These are phyloP conservation scores for Ramichloridium luteum DNA, from an alignment of 2,329 filamentous ascomycete species.

Conservation along the genomic window DNA sequence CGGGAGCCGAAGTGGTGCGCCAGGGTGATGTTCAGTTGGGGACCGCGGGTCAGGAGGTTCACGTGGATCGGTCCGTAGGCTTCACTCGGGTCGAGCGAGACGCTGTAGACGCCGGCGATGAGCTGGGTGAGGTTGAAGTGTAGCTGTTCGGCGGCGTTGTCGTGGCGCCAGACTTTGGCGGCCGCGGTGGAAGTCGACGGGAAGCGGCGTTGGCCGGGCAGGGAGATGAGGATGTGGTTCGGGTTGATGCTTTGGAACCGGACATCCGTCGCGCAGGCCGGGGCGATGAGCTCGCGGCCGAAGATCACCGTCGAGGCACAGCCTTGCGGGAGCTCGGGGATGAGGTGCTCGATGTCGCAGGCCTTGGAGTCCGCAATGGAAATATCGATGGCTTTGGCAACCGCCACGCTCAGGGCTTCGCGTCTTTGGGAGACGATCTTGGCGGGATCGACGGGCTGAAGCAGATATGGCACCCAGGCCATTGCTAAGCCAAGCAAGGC, in stretches of 20 bases:
- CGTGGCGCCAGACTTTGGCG: slow-evolving; percentile 2
- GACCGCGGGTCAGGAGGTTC: slow-evolving; percentile 13
- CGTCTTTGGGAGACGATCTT: no score
- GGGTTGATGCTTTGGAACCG: slow-evolving; percentile 11
- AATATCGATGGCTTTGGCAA: slow-evolving; percentile 9
- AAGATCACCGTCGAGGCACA: slow-evolving; percentile 7
- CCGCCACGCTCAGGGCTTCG: slow-evolving; percentile 11
- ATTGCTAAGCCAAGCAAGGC: no score
- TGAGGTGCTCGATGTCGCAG: slow-evolving; percentile 18
- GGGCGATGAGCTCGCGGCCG: slow-evolving; percentile 4
- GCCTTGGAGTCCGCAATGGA: slow-evolving; percentile 10
- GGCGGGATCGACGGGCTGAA: no score
- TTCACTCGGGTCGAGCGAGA: slow-evolving; percentile 16
- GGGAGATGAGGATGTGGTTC: slow-evolving; percentile 20
- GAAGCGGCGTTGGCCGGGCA: slow-evolving; percentile 8
- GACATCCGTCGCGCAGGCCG: slow-evolving; percentile 2
- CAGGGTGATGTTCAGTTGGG: slow-evolving; percentile 12
- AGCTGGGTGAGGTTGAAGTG: slow-evolving; percentile 16
- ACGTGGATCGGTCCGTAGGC: slow-evolving; percentile 17
- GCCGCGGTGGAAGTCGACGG: slow-evolving; percentile 4
- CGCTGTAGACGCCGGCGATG: slow-evolving; percentile 19
- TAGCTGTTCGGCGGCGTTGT: slow-evolving; percentile 7
- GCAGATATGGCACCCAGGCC: no score
- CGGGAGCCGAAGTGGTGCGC: slow-evolving; percentile 18
- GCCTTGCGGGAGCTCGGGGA: slow-evolving; percentile 11